A percentile compares a stretch with the other conserved stretches of the same genome.
Evolutionary conservation across 2,329 filamentous ascomycete species (phyloP).

Genomic region (Tympanopsis confertula): DNA sequence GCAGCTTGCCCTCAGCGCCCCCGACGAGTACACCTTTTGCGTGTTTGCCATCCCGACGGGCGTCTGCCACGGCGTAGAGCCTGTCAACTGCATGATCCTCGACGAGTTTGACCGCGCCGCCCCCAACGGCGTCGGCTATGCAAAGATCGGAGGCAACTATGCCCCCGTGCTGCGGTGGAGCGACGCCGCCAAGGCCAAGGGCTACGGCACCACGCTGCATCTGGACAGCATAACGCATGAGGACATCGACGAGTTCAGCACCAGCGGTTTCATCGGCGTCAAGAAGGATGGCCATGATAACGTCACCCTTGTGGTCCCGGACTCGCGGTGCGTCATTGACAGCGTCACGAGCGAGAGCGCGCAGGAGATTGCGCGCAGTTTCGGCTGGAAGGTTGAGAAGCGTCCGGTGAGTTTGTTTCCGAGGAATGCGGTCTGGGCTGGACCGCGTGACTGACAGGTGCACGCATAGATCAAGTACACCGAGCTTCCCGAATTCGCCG

Average conservation of each 20-base stretch:
- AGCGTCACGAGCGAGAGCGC: conserved; percentile 75
- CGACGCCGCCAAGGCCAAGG: conserved; percentile 65
- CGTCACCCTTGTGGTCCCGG: conserved; percentile 71
- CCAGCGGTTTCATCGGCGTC: conserved; percentile 82
- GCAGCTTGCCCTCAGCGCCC: conserved; percentile 74
- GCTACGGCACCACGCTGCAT: conserved; percentile 90
- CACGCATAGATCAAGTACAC: conserved; percentile 38
- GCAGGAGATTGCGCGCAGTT: conserved; percentile 61
- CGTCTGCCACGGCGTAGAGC: conserved; percentile 82
- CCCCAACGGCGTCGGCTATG: conserved; percentile 78
- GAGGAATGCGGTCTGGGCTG: neutral
- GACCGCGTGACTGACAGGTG: no score
- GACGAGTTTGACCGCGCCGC: conserved; percentile 90
- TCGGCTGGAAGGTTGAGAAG: conserved; percentile 77
- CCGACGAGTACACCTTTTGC: conserved; percentile 83
- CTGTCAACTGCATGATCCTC: conserved; percentile 77
- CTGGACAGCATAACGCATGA: conserved; percentile 74
- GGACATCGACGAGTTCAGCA: conserved; percentile 92
- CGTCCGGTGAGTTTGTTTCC: conserved; percentile 40
- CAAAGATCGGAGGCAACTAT: conserved; percentile 95
- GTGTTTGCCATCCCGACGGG: conserved; percentile 88
- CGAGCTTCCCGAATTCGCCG: conserved; percentile 50
- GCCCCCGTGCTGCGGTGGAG: conserved; percentile 83
- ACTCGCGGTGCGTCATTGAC: conserved; percentile 77
- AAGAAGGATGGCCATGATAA: conserved; percentile 39